Evolutionary conservation across 1,139 yeast genomes (phyloP), one percentile per base, ranked within the genome.

Genomic region (Yarrowia galli): DNA sequence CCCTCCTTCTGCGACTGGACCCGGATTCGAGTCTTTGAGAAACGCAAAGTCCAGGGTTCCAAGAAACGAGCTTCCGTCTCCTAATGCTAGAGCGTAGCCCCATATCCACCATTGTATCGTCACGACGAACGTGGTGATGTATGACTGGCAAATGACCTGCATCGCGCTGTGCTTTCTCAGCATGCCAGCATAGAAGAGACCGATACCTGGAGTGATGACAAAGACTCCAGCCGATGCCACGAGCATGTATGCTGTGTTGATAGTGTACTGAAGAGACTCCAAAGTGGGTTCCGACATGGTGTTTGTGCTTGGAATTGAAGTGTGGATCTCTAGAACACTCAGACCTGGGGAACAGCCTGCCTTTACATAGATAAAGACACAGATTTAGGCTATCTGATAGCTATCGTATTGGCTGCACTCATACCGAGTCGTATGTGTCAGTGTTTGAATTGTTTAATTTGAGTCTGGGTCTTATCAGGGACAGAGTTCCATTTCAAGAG

Each of bases 101-200:
- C 98, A 92, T 81, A 92, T 92, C 79, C 92, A 93, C 98, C 98
- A 93, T 76, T 93, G 97, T 84, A 93, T 91, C 1, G 89, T 81
- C 8, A 92, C 87, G 46, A 93, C 81, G 74, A 95, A 88, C 23
- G 87, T 86, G 18, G 96, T 92, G 90, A 91, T 54, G 6, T 54
- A 54, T 23, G 61, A 54, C 25, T 54, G 61, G 12, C 40, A 46
- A n/a, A 54, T 18, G 4, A 54, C 36, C 36, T 54, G 61, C 61
- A 54, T 54, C 12, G 61, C 61, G 13, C 46, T 54, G 61, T 54
- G 23, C 22, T 54, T 54, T 12, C 61, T 10, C 18, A 54, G 48
- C 61, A 54, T 54, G 16, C 61, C 61, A 3, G 65, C 65, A 6
- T 61, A 61, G 53, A 61, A 61, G 12, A 61, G n/a, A 1, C 65